Percentiles rank a stretch among this genome's conserved stretches.
Conservation (phyloP, 345 rosid genomes). For the thale cress (Arabidopsis thaliana) region TAIR10.1 NC_003074.8:136001-136500, state of each 20-base stretch:
- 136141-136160: slow-evolving; percentile 52
- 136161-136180: slow-evolving; percentile 56
- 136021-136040: slow-evolving; percentile 69
- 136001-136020: slow-evolving; percentile 56
- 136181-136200: slow-evolving; percentile 85
- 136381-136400: slow-evolving; percentile 36
- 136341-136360: slow-evolving; percentile 53
- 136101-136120: slow-evolving; percentile 64
- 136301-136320: slow-evolving; percentile 56
- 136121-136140: slow-evolving; percentile 50
- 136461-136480: slow-evolving; percentile 50
- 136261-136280: slow-evolving; percentile 91
- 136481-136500: slow-evolving; percentile 81
- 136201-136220: slow-evolving; percentile 87
- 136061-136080: slow-evolving; percentile 85
- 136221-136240: slow-evolving; percentile 82
- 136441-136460: slow-evolving; percentile 49
- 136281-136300: slow-evolving; percentile 76
- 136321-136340: slow-evolving; percentile 65
- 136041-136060: slow-evolving; percentile 75
- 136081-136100: slow-evolving; percentile 96
- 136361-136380: slow-evolving; percentile 15
- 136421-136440: slow-evolving; percentile 45
- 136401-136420: slow-evolving; percentile 48
- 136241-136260: slow-evolving; percentile 90